Evolutionary conservation across 345 rosid genomes (phyloP).

Genomic region (Pistacia vera): DNA sequence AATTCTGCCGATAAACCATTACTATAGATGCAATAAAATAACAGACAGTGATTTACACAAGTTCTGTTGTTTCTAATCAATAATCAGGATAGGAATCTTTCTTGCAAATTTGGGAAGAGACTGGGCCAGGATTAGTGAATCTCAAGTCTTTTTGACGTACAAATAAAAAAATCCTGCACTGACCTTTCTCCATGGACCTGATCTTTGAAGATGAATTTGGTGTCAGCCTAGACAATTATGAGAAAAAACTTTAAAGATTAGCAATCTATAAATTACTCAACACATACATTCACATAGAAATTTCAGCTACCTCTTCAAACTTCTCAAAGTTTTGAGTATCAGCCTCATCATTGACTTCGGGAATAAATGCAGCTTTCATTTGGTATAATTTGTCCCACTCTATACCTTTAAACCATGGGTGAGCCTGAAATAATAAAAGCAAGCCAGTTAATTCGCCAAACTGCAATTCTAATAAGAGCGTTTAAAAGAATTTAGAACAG

Average conservation of each 20-base stretch:
- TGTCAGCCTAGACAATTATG: conserved; percentile 53
- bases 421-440: conserved; percentile 56
- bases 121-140: background rate
- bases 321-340: conserved; percentile 98
- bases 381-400: conserved; percentile 90
- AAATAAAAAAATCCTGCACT: conserved; percentile 15
- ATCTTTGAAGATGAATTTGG: conserved; percentile 51
- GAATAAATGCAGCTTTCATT: conserved; percentile 93
- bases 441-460: conserved; percentile 22
- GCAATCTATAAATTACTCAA: conserved; percentile 4
- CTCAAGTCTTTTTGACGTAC: background rate
- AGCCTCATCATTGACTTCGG: conserved; percentile 93
- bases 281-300: conserved; percentile 6
- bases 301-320: conserved; percentile 81
- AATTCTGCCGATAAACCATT: background rate
- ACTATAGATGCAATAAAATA: background rate
- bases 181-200: conserved; percentile 95
- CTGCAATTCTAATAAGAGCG: conserved; percentile 11
- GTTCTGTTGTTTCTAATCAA: background rate
- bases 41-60: background rate
- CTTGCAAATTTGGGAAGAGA: background rate
- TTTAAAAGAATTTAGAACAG: conserved; percentile 35
- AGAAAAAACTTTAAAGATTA: conserved; percentile 18
- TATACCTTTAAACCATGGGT: conserved; percentile 82
- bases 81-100: background rate